These are phyloP conservation scores for Ampelomyces quisqualis DNA, from an alignment of 2,329 filamentous ascomycete species.

Conservation along the genomic window DNA sequence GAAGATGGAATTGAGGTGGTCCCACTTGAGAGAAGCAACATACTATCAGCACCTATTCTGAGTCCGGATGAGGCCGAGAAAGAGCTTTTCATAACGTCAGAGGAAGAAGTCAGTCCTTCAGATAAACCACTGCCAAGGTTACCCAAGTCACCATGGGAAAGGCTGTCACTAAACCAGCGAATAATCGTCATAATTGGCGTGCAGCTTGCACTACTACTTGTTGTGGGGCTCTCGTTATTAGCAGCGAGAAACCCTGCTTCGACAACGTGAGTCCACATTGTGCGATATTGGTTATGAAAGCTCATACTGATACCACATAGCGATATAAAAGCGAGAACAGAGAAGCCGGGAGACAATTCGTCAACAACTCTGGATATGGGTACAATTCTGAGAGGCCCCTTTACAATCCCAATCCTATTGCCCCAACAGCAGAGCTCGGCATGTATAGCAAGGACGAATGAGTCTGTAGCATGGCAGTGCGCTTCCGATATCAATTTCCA, in stretches of 20 bases:
- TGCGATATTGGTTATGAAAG: neutral
- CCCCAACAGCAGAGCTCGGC: slow-evolving; percentile 28
- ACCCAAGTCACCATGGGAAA: slow-evolving; percentile 23
- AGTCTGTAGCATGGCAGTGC: slow-evolving; percentile 31
- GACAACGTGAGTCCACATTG: slow-evolving; percentile 7
- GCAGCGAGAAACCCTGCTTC: slow-evolving; percentile 10
- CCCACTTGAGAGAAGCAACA: slow-evolving; percentile 30
- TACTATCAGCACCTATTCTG: slow-evolving; percentile 27
- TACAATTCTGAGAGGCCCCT: slow-evolving; percentile 24
- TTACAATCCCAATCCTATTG: slow-evolving; percentile 17
- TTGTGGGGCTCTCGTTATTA: slow-evolving; percentile 18
- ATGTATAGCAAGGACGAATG: slow-evolving; percentile 27
- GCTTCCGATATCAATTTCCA: slow-evolving; percentile 18
- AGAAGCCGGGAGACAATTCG: slow-evolving; percentile 2
- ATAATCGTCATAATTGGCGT: slow-evolving; percentile 23
- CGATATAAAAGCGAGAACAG: slow-evolving; percentile 1
- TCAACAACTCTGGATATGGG: slow-evolving; percentile 1
- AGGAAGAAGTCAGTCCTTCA: slow-evolving; percentile 1
- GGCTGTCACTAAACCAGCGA: slow-evolving; percentile 21
- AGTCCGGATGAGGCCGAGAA: slow-evolving; percentile 31
- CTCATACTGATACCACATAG: neutral
- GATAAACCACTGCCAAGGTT: slow-evolving; percentile 29
- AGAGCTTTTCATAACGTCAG: slow-evolving; percentile 22
- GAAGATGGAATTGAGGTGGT: slow-evolving; percentile 37
- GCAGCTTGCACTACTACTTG: slow-evolving; percentile 20